Conservation (phyloP, 1,139 yeast species). For the Candida sanyaensis region DNA sequence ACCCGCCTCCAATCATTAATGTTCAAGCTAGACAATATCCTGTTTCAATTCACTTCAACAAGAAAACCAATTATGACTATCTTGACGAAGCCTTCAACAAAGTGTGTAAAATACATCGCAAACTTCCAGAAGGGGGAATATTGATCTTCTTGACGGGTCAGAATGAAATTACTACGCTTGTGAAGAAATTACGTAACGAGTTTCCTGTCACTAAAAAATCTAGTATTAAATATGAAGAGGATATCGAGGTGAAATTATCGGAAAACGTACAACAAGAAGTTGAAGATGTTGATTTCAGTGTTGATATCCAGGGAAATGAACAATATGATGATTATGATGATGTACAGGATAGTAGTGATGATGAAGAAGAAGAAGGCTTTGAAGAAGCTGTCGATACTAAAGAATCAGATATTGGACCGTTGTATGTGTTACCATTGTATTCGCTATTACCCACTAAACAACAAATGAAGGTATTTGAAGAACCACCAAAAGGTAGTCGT, state of each 20-base stretch:
- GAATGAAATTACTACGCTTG: conserved; percentile 80
- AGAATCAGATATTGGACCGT: conserved; percentile 77
- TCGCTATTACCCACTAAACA: conserved; percentile 90
- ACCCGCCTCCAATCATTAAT: conserved; percentile 84
- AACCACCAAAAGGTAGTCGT: conserved; percentile 83
- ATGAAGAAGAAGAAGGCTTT: conserved; percentile 85
- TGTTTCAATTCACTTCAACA: conserved; percentile 87
- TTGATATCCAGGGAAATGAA: conserved; percentile 36
- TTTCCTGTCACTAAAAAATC: conserved; percentile 58
- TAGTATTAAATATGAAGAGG: conserved; percentile 26
- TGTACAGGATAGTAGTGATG: conserved; percentile 36
- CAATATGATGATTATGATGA: conserved; percentile 23
- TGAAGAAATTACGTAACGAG: conserved; percentile 63
- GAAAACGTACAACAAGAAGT: conserved; percentile 75
- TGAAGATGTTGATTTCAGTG: conserved; percentile 86
- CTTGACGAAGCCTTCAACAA: conserved; percentile 86
- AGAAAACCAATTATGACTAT: conserved; percentile 75
- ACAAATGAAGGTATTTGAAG: conserved; percentile 90
- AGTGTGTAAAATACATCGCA: conserved; percentile 81
- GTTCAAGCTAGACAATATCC: conserved; percentile 97
- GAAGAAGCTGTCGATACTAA: conserved; percentile 78
- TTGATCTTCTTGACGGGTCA: conserved; percentile 92
- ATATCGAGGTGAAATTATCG: conserved; percentile 48
- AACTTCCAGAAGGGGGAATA: conserved; percentile 92
- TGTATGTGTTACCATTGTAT: conserved; percentile 89